Evolutionary conservation across 352 stramenopile genomes (phyloP).

Genomic region (Halophytophthora batemanensis): DNA sequence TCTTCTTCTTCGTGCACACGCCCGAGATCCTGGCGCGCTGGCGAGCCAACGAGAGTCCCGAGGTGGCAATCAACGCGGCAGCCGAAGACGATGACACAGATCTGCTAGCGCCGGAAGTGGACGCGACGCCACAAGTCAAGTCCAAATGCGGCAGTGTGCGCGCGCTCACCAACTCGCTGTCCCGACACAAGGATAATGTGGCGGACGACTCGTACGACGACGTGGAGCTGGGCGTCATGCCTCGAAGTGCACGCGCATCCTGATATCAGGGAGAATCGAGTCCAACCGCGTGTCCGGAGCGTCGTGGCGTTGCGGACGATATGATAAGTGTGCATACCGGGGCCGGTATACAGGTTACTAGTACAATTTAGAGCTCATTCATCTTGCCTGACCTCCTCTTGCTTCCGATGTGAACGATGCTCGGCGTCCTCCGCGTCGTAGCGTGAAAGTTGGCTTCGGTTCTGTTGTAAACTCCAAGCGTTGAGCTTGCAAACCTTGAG

Average conservation of each 20-base stretch:
- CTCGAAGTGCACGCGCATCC: conserved; percentile 33
- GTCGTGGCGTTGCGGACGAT: too few relatives aligned
- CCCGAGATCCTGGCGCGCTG: conserved; percentile 55
- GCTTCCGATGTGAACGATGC: too few relatives aligned
- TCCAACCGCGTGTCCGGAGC: too few relatives aligned
- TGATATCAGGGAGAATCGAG: too few relatives aligned
- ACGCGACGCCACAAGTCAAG: conserved; percentile 20
- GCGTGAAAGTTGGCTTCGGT: too few relatives aligned
- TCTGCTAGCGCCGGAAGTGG: conserved; percentile 20
- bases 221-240: conserved; percentile 55
- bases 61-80: conserved; percentile 14
- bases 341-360: too few relatives aligned
- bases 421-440: too few relatives aligned
- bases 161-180: conserved; percentile 44
- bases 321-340: too few relatives aligned
- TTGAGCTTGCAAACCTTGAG: too few relatives aligned
- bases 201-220: conserved; percentile 62
- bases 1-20: conserved; percentile 82
- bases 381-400: too few relatives aligned
- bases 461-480: too few relatives aligned
- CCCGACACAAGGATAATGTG: conserved; percentile 37
- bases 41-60: conserved; percentile 19
- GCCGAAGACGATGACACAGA: conserved; percentile 16
- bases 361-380: too few relatives aligned
- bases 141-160: conserved; percentile 25